Evolutionary conservation across 176 grass and related monocot genomes (phyloP).

Genomic region (Juncus effusus): DNA sequence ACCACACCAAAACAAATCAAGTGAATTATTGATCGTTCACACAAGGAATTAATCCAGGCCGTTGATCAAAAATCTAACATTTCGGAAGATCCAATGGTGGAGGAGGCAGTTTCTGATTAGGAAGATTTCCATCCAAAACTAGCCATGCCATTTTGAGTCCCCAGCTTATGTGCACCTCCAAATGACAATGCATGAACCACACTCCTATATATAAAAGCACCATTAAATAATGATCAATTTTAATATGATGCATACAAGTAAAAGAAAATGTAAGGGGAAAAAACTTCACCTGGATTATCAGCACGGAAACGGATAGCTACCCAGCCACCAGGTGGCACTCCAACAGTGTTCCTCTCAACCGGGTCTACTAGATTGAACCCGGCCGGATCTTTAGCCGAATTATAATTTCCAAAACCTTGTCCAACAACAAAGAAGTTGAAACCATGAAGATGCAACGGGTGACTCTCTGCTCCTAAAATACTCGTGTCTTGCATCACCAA

Average conservation of each 20-base stretch:
- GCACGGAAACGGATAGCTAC: slow-evolving; percentile 52
- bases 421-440: slow-evolving; percentile 65
- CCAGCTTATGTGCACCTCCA: slow-evolving; percentile 70
- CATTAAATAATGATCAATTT: slow-evolving; percentile 2
- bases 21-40: background rate
- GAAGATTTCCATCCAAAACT: slow-evolving; percentile 47
- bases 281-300: slow-evolving; percentile 51
- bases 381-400: slow-evolving; percentile 37
- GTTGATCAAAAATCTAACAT: slow-evolving; percentile 25
- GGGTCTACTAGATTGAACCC: slow-evolving; percentile 61
- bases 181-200: slow-evolving; percentile 76
- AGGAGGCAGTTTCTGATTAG: slow-evolving; percentile 47
- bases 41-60: slow-evolving; percentile 19
- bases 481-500: slow-evolving; percentile 73
- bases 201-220: slow-evolving; percentile 31
- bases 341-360: slow-evolving; percentile 52
- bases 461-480: slow-evolving; percentile 57
- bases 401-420: slow-evolving; percentile 51
- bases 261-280: slow-evolving; percentile 21
- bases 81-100: slow-evolving; percentile 63
- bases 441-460: slow-evolving; percentile 65
- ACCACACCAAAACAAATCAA: background rate
- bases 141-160: slow-evolving; percentile 72
- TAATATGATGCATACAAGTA: background rate
- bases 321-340: slow-evolving; percentile 59